Evolutionary conservation across 805 yeast species (phyloP), one percentile per base, ranked within the genome.

Genomic region (Yarrowia hollandica): DNA sequence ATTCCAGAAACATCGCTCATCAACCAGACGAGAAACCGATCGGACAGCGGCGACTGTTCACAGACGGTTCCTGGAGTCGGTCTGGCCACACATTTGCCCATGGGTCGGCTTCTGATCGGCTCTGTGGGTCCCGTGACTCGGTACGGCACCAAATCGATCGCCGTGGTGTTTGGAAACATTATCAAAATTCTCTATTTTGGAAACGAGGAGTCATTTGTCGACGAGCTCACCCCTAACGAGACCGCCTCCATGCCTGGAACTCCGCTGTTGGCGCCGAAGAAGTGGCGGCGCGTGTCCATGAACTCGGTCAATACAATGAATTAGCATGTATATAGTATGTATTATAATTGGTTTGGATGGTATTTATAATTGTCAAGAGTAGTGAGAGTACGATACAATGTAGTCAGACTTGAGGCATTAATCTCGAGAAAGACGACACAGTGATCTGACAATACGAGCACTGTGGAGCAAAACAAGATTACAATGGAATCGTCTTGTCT

Each of bases 141-240:
- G 66, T 87, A 85, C 67, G 96, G 96, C 0, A 88, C 82, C 67
- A 88, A 88, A 65, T 80, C 94, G 0, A 81, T 88, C 18, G 84
- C 87, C 34, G 84, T 86, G 22, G 84, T 84, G 22, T 85, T 87
- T 69, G 95, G 94, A 26, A 85, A 85, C 64, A 70, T 81, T 15
- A 79, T 89, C 79, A 84, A 85, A 67, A 79, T 89, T 28, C 72
- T 89, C 26, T 88, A 86, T 67, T 75, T 87, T 63, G 96, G 96
- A 6, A 85, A 82, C 65, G 90, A 85, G 60, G 88, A 85, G 62
- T 74, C 39, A 41, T 52, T 52, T 21, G 58, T 52, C 26, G 58
- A 52, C 35, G 58, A 52, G 42, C 44, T 52, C 35, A 35, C 58
- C 9, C 58, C 58, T 16, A 52, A 35, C 26, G 58, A 52, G 42